A percentile compares a stretch with the other conserved stretches of the same genome.
These are phyloP conservation scores for Pyrenula aspistea DNA, from an alignment of 495 filamentous ascomycete species.

Conservation along the genomic window DNA sequence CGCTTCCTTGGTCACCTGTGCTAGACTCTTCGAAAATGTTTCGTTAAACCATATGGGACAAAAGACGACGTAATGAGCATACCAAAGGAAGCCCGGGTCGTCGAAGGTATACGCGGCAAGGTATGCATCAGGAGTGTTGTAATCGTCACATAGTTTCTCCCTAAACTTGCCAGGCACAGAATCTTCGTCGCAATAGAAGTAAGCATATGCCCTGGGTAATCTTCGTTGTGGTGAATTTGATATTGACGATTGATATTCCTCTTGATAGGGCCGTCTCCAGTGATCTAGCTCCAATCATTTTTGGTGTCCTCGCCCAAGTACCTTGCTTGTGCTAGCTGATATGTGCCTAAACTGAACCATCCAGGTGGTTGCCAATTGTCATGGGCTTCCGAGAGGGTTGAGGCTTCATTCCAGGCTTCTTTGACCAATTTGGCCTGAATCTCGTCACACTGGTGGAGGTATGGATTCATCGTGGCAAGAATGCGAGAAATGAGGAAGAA, in stretches of 20 bases:
- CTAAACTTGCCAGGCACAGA: background rate
- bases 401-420: background rate
- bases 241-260: background rate
- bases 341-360: background rate
- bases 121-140: background rate
- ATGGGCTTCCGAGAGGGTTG: background rate
- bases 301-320: background rate
- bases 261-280: background rate
- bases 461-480: background rate
- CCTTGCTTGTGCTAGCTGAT: background rate
- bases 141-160: background rate
- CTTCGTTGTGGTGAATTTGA: background rate
- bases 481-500: too few species aligned
- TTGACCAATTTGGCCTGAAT: background rate
- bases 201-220: background rate
- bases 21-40: background rate
- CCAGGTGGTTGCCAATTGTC: background rate
- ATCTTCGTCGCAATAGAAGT: background rate
- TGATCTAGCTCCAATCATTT: background rate
- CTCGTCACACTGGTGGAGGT: background rate
- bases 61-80: background rate
- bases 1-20: background rate
- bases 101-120: background rate
- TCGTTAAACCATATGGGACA: background rate
- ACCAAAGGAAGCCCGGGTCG: background rate